A percentile compares a stretch with the other conserved stretches of the same genome.
Evolutionary conservation across 148 eudicot genomes (phyloP).

Genomic region (Chenopodium berlandieri): DNA sequence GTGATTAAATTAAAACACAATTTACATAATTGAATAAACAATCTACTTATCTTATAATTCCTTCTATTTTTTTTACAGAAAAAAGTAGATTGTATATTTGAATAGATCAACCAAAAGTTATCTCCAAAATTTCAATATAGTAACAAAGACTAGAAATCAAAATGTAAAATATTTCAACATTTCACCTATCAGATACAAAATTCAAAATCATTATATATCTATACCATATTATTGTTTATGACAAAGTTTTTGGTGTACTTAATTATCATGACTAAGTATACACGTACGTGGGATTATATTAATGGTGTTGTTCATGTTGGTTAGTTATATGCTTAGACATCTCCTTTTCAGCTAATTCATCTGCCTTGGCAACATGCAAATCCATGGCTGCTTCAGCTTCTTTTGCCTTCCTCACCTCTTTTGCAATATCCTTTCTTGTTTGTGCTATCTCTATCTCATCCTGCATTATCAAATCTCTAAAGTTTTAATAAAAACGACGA

Average conservation of each 20-base stretch:
- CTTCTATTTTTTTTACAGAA: too few relatives aligned
- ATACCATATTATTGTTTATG: background rate
- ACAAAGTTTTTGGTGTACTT: too few relatives aligned
- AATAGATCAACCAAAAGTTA: too few relatives aligned
- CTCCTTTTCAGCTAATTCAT: constrained; percentile 29
- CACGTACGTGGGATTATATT: background rate
- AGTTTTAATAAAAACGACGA: too few relatives aligned
- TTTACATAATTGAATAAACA: too few relatives aligned
- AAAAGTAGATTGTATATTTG: too few relatives aligned
- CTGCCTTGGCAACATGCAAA: constrained; percentile 55
- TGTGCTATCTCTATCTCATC: constrained; percentile 57
- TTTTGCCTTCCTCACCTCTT: constrained; percentile 57
- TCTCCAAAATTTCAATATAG: too few relatives aligned
- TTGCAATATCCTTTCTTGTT: constrained; percentile 47
- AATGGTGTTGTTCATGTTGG: background rate
- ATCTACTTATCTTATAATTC: too few relatives aligned
- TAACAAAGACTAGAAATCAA: too few relatives aligned
- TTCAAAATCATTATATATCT: background rate
- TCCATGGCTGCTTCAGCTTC: constrained; percentile 70
- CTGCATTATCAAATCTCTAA: constrained; percentile 25
- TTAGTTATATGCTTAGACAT: constrained; percentile 32
- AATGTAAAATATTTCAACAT: too few relatives aligned
- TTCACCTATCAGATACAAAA: too few relatives aligned
- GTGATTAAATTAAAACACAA: too few relatives aligned
- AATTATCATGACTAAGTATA: background rate